Percentiles rank a stretch among this genome's conserved stretches.
These are phyloP conservation scores for Phytopythium cucurbitacearum DNA, from an alignment of 352 stramenopile species.

Conservation along the genomic window DNA sequence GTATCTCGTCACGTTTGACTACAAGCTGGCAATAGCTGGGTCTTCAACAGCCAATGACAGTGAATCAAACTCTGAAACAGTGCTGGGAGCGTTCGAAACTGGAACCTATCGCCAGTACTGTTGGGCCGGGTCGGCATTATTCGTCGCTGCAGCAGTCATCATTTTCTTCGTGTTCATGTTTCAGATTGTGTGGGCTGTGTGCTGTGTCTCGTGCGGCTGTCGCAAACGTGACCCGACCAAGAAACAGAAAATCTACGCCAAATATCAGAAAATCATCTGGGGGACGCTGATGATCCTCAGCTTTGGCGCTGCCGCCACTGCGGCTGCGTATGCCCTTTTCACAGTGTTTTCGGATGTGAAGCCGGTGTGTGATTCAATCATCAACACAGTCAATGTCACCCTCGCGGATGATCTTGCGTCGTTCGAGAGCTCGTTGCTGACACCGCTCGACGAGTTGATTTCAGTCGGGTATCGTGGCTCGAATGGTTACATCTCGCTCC, in stretches of 20 bases:
- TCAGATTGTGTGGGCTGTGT: conserved; percentile 42
- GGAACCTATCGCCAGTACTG: conserved; percentile 43
- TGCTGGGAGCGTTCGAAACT: conserved; percentile 20
- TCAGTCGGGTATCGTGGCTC: conserved; percentile 5
- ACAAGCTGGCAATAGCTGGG: conserved; percentile 20
- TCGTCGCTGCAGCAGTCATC: conserved; percentile 14
- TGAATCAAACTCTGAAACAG: not conserved
- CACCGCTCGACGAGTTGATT: conserved; percentile 29
- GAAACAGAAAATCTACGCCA: conserved; percentile 43
- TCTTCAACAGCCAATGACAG: not conserved
- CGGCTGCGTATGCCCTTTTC: conserved; percentile 24
- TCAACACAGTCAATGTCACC: conserved; percentile 17
- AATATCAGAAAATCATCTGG: conserved; percentile 39
- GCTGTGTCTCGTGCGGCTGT: conserved; percentile 46
- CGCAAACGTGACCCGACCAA: conserved; percentile 34
- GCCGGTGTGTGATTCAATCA: conserved; percentile 18
- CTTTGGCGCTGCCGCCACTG: conserved; percentile 11
- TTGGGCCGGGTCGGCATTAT: conserved; percentile 30
- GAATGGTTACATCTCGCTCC: conserved; percentile 10
- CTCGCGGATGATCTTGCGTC: conserved; percentile 21
- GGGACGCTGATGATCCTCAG: conserved; percentile 28
- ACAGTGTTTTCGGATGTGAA: conserved; percentile 27
- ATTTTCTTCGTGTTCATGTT: conserved; percentile 35
- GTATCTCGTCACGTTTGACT: conserved; percentile 39
- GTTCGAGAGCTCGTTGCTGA: conserved; percentile 36